Evolutionary conservation across 2,329 filamentous ascomycete species (phyloP), one percentile per base, ranked within the genome.

Genomic region (Aspergillus puulaauensis): DNA sequence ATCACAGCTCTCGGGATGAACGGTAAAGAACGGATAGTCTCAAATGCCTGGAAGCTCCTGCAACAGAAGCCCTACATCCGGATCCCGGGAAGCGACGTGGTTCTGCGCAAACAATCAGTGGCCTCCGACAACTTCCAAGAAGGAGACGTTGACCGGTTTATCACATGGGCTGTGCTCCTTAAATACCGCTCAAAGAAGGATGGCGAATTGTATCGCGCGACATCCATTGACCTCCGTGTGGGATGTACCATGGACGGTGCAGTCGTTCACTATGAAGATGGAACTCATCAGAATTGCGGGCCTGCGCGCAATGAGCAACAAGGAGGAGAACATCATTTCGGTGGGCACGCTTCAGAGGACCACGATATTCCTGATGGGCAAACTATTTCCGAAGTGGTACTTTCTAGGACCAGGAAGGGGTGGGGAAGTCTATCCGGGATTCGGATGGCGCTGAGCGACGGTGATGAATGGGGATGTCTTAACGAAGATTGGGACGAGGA

Each of bases 91-190:
- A 52, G 24, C 39, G 3, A 23, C n/a, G 3, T 33, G 23, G 5
- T 52, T n/a, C 49, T 52, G 2, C 39, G 27, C 49, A 52, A 52
- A 27, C 49, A 52, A 35, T 11, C 49, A 6, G 39, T 52, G n/a
- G n/a, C 31, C 5, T 43, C 49, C 3, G n/a, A 33, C 17, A 12
- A 4, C 3, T 44, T 52, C 24, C 39, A 23, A 11, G 14, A 12
- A 2, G 14, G 3, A 2, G 23, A 33, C 4, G 6, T 21, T 6
- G 23, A 35, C 6, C 12, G 12, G 24, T 52, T 15, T 17, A 33
- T 52, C 39, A 17, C 5, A 9, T 52, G 49, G 49, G 24, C 49
- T 24, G 23, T 52, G 9, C 39, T 52, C 11, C 39, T 52, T 2
- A 24, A 23, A 23, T 24, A 44, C 24, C 49, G 49, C 17, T 31